phyloP scores from a whole-genome alignment of 1,139 yeast genomes.

The Saccharomyces hybrid region DNA sequence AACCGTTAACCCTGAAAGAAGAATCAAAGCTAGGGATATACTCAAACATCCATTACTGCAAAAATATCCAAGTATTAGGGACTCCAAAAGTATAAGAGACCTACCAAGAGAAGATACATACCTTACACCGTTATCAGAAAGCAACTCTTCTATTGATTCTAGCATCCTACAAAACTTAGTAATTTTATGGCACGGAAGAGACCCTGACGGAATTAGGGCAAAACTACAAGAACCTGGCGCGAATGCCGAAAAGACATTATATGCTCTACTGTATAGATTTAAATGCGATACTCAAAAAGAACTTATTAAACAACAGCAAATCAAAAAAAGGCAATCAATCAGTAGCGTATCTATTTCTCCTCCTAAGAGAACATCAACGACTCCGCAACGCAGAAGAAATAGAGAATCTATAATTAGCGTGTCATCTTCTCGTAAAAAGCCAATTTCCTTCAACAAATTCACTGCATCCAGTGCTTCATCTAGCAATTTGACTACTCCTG shows the following conservation, averaged over 20 bases:
- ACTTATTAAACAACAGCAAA: constrained; percentile 18
- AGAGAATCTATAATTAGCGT: constrained; percentile 47
- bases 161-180: constrained; percentile 61
- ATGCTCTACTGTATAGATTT: constrained; percentile 47
- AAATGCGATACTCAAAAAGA: constrained; percentile 34
- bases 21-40: constrained; percentile 72
- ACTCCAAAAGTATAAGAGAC: constrained; percentile 39
- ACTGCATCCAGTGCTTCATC: constrained; percentile 14
- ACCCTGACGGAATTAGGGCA: constrained; percentile 46
- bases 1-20: constrained; percentile 64
- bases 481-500: constrained; percentile 17
- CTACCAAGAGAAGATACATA: constrained; percentile 61
- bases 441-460: constrained; percentile 45
- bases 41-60: constrained; percentile 65
- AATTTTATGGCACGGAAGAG: constrained; percentile 68
- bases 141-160: constrained; percentile 43
- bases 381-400: constrained; percentile 37
- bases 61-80: constrained; percentile 44
- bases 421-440: constrained; percentile 46
- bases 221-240: constrained; percentile 50
- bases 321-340: constrained; percentile 22
- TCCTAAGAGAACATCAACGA: constrained; percentile 6
- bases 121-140: constrained; percentile 42
- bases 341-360: constrained; percentile 11
- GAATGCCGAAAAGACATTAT: constrained; percentile 68